These are phyloP conservation scores for Leptomonas pyrrhocoris DNA, from an alignment of 208 protist species.

Conservation along the genomic window DNA sequence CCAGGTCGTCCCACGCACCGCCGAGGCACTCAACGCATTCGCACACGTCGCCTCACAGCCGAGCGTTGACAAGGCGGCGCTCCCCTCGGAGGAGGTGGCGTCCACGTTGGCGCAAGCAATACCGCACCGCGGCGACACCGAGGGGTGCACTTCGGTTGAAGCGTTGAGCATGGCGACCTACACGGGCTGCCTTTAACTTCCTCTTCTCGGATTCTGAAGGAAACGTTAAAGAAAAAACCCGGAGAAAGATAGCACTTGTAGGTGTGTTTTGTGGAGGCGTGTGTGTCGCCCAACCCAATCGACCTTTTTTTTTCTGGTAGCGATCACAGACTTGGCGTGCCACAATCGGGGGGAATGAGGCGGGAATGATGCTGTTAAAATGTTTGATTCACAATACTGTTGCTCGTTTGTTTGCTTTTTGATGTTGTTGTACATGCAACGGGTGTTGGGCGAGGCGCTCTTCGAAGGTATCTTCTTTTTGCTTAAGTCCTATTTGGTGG, in stretches of 20 bases:
- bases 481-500: no score
- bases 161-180: neutral
- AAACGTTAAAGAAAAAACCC: neutral
- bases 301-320: no score
- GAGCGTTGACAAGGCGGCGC: constrained; percentile 14
- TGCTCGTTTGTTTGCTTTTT: neutral
- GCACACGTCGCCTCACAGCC: constrained; percentile 1
- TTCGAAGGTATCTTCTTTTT: no score
- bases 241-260: neutral
- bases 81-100: neutral
- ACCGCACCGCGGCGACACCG: neutral
- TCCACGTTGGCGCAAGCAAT: neutral
- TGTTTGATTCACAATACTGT: no score
- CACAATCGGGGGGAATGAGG: no score
- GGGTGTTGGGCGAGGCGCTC: no score
- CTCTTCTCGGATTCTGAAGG: neutral
- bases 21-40: neutral
- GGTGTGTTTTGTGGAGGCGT: no score
- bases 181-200: neutral
- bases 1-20: constrained; percentile 7
- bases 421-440: neutral
- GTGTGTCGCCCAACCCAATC: no score
- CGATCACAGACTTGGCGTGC: no score
- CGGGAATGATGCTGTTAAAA: no score
- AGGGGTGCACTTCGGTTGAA: neutral